Conservation (phyloP, 371 early-diverging fungal genomes). For the Mortierella sp. region DNA sequence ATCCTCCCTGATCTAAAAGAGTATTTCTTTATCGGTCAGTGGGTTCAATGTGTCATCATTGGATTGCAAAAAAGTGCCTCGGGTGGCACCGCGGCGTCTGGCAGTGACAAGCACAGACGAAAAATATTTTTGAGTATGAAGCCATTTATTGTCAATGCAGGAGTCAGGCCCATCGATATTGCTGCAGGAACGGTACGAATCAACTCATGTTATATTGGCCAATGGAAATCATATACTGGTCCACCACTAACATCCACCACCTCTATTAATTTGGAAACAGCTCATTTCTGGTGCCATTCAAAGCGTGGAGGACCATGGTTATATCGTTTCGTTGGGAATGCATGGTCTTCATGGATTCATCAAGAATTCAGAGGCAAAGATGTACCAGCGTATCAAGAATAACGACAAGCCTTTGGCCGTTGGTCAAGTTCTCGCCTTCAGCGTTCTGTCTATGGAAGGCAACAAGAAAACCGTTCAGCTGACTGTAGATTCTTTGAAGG, state of each 20-base stretch:
- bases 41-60: conserved; percentile 76
- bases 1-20: conserved; percentile 69
- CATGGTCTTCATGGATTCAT: conserved; percentile 76
- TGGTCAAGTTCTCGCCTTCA: conserved; percentile 76
- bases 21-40: conserved; percentile 81
- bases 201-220: neutral
- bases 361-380: conserved; percentile 68
- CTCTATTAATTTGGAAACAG: conserved; percentile 47
- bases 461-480: conserved; percentile 71
- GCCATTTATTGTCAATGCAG: conserved; percentile 74
- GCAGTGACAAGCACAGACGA: conserved; percentile 57
- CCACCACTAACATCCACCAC: neutral
- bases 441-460: conserved; percentile 63
- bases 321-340: conserved; percentile 80
- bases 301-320: conserved; percentile 88
- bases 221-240: neutral
- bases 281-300: conserved; percentile 71
- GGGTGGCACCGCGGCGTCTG: conserved; percentile 55
- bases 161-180: conserved; percentile 66
- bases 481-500: conserved; percentile 66
- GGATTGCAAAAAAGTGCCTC: conserved; percentile 56
- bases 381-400: conserved; percentile 67
- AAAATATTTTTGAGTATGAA: conserved; percentile 79
- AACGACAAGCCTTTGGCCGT: conserved; percentile 64
- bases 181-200: conserved; percentile 69